These are phyloP conservation scores for Globisporangium nodosum DNA, from an alignment of 352 stramenopile genomes.

Conservation along the genomic window DNA sequence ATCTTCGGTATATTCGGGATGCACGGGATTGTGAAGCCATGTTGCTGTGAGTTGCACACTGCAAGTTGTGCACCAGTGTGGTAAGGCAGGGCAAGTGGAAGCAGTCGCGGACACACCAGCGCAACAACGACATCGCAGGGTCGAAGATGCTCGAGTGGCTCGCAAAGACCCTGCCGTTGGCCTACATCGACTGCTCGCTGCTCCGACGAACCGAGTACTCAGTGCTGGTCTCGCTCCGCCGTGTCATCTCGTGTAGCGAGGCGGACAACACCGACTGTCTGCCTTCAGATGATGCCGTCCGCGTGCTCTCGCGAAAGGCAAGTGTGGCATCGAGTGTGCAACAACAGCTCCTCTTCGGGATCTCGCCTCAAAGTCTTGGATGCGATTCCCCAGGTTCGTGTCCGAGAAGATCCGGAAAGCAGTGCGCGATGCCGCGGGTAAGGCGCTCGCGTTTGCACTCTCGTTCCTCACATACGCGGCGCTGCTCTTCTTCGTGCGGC, in stretches of 20 bases:
- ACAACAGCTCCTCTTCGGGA: background rate
- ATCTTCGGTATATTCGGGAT: background rate
- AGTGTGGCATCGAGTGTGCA: background rate
- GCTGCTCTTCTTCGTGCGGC: conserved; percentile 27
- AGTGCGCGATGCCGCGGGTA: conserved; percentile 24
- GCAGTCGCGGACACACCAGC: conserved; percentile 14
- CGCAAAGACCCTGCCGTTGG: too few species aligned
- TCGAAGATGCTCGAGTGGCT: background rate
- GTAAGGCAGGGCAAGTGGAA: conserved; percentile 4
- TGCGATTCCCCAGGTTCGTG: too few species aligned
- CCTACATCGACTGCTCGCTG: background rate
- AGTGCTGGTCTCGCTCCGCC: conserved; percentile 10
- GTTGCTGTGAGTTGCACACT: background rate
- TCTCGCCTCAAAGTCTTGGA: background rate
- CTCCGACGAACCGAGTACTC: background rate
- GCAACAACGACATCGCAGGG: too few species aligned
- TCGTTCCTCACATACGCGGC: conserved; percentile 35
- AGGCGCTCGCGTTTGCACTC: conserved; percentile 29
- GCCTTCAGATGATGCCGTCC: background rate
- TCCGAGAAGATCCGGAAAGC: conserved; percentile 22
- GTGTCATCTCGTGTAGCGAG: conserved; percentile 19
- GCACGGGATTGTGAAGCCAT: background rate
- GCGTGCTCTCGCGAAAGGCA: background rate
- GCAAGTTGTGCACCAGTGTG: background rate
- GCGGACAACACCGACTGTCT: background rate